Evolutionary conservation across 352 stramenopile genomes (phyloP), one percentile per base, ranked within the genome.

Genomic region (Phytophthora palmivora): DNA sequence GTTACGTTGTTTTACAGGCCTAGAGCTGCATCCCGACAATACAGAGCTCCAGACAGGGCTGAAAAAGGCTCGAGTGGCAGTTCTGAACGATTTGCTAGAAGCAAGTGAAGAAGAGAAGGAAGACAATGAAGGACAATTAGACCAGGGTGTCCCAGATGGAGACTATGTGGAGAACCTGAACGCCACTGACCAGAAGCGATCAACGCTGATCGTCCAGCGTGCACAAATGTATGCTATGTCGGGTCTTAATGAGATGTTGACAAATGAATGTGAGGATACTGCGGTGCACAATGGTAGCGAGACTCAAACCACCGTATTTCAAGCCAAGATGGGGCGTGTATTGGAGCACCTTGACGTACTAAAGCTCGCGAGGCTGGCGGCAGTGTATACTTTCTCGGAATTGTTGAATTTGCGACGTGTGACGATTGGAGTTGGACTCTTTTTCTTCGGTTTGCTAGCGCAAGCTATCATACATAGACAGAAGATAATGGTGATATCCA

Each of bases 401-500:
- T 58, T 93, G 19, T 54, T 86, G 11, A 70, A 77, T 28, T 45
- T 93, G 45, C 79, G 67, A 21, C 58, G 50, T 24, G 77, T 93
- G 38, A 71, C 66, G 1, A 46, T 76, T 34, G 82, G 84, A 2
- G 55, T 89, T 16, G 47, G 58, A 4, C 45, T 88, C 18, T 58
- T 90, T 14, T 74, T 88, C 22, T 30, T 89, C 15, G 82, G 78
- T 2, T 19, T 91, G 6, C 62, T 88, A 12, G 67, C 59, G 2
- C 82, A 91, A 45, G 75, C 69, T 15, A 44, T 84, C 6, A 74
- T 87, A 58, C 84, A 91, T 55, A 74, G 78, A 18, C 80, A 93
- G 51, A 90, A 87, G 44, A 68, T 93, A 43, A 93, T 93, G 84
- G 64, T 82, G 15, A 57, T 87, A 22, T 90, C 79, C 1, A 91